Evolutionary conservation across 2,329 filamentous ascomycete species (phyloP), one percentile per base, ranked within the genome.

Genomic region (Verticillium tricorpus): DNA sequence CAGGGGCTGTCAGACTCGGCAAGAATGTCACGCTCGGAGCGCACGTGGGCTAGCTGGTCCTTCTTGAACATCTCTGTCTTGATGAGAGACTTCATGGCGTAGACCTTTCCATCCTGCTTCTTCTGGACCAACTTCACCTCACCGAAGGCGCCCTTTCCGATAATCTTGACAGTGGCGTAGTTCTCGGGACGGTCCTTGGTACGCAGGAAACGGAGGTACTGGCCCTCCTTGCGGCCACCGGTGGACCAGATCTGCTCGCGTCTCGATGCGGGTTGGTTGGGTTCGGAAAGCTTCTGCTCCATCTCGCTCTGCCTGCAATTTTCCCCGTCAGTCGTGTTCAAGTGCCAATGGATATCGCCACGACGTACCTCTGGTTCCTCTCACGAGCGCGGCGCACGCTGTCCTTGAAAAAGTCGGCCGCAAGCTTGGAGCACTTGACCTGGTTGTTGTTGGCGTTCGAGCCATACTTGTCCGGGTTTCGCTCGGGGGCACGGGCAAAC

Each of bases 61-160:
- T 97, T 97, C 80, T 97, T 97, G 82, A 97, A 97, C 95, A 99
- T 99, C 78, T 99, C 95, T 57, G 92, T 93, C 83, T 99, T 99
- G 77, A 99, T 92, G 68, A 99, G 83, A 56, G 94, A 98, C 82
- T 99, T 99, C 82, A 99, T 90, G 64, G 95, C 95, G 71, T 98
- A 99, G 66, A 99, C 93, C 78, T 97, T 97, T 77, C 92, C 92
- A 71, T 98, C 95, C 60, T 91, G 88, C 83, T 93, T 97, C 80
- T 96, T 92, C 80, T 97, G 93, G 62, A 99, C 95, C 65, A 99
- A 84, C 79, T 97, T 96, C 70, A 99, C 95, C 77, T 99, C 95
- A 74, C 95, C 95, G 72, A 99, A 99, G 15, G 95, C 95, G 77
- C 95, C 95, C 83, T 99, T 99, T 72, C 95, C 95, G 69, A 99